These are phyloP conservation scores for Ceratocystis eucalypticola DNA, from an alignment of 2,329 filamentous ascomycete species.

Conservation along the genomic window DNA sequence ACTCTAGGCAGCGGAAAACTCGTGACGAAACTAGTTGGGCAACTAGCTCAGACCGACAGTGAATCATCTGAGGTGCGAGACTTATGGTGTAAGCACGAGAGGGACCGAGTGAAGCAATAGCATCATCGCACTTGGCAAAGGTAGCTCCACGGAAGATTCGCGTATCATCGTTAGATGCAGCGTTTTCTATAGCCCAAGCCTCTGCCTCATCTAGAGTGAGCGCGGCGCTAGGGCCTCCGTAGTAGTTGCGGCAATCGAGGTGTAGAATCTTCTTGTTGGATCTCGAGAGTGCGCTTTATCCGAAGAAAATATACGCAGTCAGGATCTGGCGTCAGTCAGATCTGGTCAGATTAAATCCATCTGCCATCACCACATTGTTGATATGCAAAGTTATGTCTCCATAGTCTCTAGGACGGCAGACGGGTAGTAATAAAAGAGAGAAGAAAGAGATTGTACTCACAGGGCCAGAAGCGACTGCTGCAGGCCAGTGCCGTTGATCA, in stretches of 20 bases:
- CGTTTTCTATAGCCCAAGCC: constrained; percentile 41
- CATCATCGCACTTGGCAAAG: constrained; percentile 28
- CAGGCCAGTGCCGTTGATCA: constrained; percentile 66
- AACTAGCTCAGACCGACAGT: constrained; percentile 66
- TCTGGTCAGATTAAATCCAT: constrained; percentile 17
- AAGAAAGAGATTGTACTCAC: constrained; percentile 36
- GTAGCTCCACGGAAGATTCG: constrained; percentile 28
- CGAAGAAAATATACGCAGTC: constrained; percentile 19
- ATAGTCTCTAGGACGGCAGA: constrained; percentile 24
- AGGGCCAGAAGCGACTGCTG: constrained; percentile 67
- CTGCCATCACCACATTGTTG: background rate
- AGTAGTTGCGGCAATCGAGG: constrained; percentile 75
- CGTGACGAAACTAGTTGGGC: constrained; percentile 75
- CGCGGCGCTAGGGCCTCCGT: constrained; percentile 74
- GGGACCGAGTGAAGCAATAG: constrained; percentile 35
- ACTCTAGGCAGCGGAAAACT: constrained; percentile 80
- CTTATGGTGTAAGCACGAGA: constrained; percentile 71
- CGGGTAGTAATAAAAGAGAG: constrained; percentile 21
- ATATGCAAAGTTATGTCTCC: constrained; percentile 23
- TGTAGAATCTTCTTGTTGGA: constrained; percentile 86
- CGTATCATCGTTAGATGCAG: constrained; percentile 23
- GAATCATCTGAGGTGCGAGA: constrained; percentile 74
- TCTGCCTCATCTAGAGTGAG: constrained; percentile 73
- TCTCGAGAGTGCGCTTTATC: constrained; percentile 69
- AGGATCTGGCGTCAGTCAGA: constrained; percentile 57